Percentiles rank a stretch among this genome's conserved stretches.
phyloP scores from a whole-genome alignment of 2,329 filamentous ascomycete species.

The Pochonia chlamydosporia region DNA sequence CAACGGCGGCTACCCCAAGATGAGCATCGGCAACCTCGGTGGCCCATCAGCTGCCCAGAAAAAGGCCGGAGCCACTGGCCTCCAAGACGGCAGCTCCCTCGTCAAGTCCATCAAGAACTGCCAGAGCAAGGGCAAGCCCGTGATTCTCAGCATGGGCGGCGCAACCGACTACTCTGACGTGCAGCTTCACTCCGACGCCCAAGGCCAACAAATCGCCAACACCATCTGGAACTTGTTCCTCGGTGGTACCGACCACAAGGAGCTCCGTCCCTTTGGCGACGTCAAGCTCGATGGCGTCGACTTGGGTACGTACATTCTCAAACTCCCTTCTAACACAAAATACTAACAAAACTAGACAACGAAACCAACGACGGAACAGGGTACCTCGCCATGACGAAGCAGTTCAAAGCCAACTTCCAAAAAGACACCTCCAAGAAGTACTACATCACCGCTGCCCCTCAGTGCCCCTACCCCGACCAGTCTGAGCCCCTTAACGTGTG shows the following conservation, averaged over 20 bases:
- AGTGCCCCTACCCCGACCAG: conserved; percentile 56
- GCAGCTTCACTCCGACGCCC: conserved; percentile 39
- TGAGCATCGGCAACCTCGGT: conserved; percentile 8
- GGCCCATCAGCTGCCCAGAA: conserved; percentile 12
- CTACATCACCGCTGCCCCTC: not conserved
- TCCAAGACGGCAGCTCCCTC: conserved; percentile 14
- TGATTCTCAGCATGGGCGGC: conserved; percentile 65
- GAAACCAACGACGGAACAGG: conserved; percentile 57
- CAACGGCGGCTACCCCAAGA: too few relatives aligned
- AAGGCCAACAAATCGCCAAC: conserved; percentile 50
- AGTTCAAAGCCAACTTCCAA: conserved; percentile 44
- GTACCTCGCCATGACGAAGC: conserved; percentile 56
- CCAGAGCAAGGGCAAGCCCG: conserved; percentile 60
- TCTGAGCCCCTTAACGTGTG: conserved; percentile 26
- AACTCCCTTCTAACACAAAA: too few relatives aligned
- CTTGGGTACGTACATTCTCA: too few relatives aligned
- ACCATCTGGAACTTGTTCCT: conserved; percentile 66
- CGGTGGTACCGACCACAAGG: conserved; percentile 27
- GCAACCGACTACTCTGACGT: conserved; percentile 61
- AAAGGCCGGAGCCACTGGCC: conserved; percentile 14
- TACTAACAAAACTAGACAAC: conserved; percentile 26
- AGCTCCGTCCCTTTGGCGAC: conserved; percentile 58
- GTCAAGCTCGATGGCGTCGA: conserved; percentile 69
- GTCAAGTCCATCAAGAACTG: conserved; percentile 41
- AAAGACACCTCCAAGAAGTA: not conserved